These are phyloP conservation scores for Mitragyna speciosa DNA, from an alignment of 257 asterid genomes.

Conservation along the genomic window DNA sequence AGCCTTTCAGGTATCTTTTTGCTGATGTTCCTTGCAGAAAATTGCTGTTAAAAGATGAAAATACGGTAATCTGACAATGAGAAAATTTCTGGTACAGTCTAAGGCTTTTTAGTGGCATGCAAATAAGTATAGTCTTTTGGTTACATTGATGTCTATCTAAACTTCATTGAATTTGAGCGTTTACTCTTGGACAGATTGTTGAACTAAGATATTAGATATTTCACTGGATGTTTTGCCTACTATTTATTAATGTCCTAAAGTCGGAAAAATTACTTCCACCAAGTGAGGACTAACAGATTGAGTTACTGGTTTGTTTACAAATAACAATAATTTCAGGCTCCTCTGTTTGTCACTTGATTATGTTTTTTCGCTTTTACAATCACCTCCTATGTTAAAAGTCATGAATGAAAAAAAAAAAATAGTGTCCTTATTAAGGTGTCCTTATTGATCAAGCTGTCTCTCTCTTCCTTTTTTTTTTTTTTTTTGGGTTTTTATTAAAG, in stretches of 20 bases:
- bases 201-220: background rate
- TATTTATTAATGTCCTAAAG: background rate
- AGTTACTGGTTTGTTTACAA: background rate
- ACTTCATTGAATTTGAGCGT: background rate
- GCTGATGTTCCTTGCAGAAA: background rate
- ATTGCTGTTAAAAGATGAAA: background rate
- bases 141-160: background rate
- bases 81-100: background rate
- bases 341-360: background rate
- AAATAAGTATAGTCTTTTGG: background rate
- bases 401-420: background rate
- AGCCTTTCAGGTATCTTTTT: constrained; percentile 63
- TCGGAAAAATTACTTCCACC: background rate
- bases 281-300: background rate
- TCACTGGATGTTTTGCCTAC: background rate
- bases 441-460: background rate
- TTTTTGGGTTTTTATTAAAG: too few relatives aligned
- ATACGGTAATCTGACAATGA: background rate
- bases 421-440: background rate
- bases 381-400: background rate
- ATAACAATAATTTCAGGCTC: background rate
- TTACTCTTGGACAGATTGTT: background rate
- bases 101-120: background rate
- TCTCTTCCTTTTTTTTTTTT: too few relatives aligned
- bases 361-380: background rate